Evolutionary conservation across 2,329 filamentous ascomycete species (phyloP).

Genomic region (Hypocreales sp.): DNA sequence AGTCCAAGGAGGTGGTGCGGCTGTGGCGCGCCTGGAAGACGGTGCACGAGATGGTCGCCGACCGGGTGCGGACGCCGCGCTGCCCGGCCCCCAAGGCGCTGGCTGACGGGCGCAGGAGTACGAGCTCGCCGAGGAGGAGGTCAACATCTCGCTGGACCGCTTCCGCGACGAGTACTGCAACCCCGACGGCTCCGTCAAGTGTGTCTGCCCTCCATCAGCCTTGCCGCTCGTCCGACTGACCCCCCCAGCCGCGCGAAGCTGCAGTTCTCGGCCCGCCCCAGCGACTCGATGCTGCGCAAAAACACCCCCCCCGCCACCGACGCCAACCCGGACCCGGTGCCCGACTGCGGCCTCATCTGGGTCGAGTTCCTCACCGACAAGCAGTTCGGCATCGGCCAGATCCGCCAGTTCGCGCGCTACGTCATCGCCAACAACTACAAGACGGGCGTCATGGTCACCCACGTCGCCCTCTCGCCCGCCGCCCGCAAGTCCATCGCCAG

Average conservation of each 20-base stretch:
- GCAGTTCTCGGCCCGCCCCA: conserved; percentile 77
- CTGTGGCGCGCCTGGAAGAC: conserved; percentile 93
- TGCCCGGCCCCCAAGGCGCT: not conserved
- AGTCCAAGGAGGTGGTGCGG: conserved; percentile 41
- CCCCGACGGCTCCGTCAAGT: conserved; percentile 63
- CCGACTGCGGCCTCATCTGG: conserved; percentile 78
- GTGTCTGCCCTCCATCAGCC: conserved; percentile 18
- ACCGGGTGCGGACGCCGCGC: conserved; percentile 45
- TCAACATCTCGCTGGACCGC: conserved; percentile 69
- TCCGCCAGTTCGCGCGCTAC: conserved; percentile 77
- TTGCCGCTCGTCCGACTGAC: not conserved
- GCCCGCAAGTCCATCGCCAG: conserved; percentile 76
- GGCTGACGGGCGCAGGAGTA: conserved; percentile 52
- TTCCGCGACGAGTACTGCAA: conserved; percentile 62
- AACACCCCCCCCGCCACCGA: conserved; percentile 60
- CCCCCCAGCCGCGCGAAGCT: conserved; percentile 70
- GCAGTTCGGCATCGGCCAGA: conserved; percentile 77
- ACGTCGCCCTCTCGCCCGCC: conserved; percentile 67
- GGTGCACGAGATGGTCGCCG: conserved; percentile 84
- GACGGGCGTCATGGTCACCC: conserved; percentile 81
- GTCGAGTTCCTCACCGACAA: conserved; percentile 78
- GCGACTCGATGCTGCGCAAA: conserved; percentile 69
- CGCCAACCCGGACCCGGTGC: conserved; percentile 51
- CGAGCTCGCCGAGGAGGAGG: conserved; percentile 77
- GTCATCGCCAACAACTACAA: conserved; percentile 68